Conservation (phyloP, 768 basidiomycete genomes). For the Pulveroboletus sp. region DNA sequence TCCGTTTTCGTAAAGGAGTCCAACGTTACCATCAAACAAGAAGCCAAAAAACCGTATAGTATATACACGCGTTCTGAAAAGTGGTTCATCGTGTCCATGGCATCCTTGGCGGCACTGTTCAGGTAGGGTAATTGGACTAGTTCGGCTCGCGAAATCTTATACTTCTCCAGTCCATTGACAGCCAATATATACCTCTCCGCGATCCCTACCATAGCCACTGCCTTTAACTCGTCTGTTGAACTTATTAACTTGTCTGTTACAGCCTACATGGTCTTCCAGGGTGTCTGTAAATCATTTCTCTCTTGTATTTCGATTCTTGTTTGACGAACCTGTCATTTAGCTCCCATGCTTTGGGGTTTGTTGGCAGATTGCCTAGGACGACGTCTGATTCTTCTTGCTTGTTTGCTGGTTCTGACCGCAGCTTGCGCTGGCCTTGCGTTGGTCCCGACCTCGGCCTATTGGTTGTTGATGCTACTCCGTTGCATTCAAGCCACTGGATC, state of each 20-base stretch:
- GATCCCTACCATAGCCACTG: conserved; percentile 59
- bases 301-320: neutral
- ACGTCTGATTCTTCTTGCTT: conserved; percentile 58
- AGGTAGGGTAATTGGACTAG: conserved; percentile 38
- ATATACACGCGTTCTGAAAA: conserved; percentile 56
- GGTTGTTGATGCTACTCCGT: conserved; percentile 76
- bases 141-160: neutral
- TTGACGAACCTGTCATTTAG: conserved; percentile 26
- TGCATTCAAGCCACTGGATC: conserved; percentile 78
- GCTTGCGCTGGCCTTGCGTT: conserved; percentile 64
- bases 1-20: neutral
- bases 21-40: neutral
- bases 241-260: conserved; percentile 77
- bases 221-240: conserved; percentile 61
- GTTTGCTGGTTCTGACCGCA: conserved; percentile 56
- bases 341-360: conserved; percentile 59
- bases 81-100: conserved; percentile 64
- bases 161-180: conserved; percentile 52
- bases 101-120: conserved; percentile 59
- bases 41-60: conserved; percentile 33
- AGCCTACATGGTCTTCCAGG: conserved; percentile 51
- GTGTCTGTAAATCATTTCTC: conserved; percentile 35
- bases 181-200: conserved; percentile 79
- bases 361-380: conserved; percentile 65
- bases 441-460: conserved; percentile 59